phyloP scores from a whole-genome alignment of 179 eudicot genomes.

The Silene noctiflora region DNA sequence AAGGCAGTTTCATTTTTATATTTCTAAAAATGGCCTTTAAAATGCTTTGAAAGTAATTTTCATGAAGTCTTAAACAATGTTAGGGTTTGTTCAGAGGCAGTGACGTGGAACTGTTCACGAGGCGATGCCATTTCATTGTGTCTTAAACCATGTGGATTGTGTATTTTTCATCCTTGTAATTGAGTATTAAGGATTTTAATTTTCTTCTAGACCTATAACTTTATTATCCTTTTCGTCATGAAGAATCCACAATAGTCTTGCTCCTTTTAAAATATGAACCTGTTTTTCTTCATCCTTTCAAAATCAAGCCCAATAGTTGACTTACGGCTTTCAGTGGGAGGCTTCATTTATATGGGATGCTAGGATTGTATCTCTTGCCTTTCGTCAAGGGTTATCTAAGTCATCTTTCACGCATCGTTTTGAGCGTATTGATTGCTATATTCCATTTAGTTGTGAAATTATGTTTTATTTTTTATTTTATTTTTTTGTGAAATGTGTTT shows the following conservation, averaged over 20 bases:
- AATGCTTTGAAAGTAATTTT: background rate
- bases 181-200: background rate
- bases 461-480: background rate
- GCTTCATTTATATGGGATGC: background rate
- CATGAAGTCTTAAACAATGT: too few relatives aligned
- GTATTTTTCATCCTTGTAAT: background rate
- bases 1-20: background rate
- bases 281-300: background rate
- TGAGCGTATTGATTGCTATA: background rate
- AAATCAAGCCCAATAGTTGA: background rate
- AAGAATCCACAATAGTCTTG: background rate
- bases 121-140: background rate
- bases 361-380: background rate
- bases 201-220: background rate
- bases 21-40: background rate
- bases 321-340: background rate
- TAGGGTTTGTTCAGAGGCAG: too few relatives aligned
- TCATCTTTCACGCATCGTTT: background rate
- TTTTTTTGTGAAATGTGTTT: constrained; percentile 21
- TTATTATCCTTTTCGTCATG: background rate
- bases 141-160: background rate
- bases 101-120: too few relatives aligned
- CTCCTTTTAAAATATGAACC: background rate
- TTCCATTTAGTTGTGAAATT: background rate
- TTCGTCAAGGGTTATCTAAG: background rate